Evolutionary conservation across 2,329 filamentous ascomycete species (phyloP).

Genomic region (Beauveria sp.): DNA sequence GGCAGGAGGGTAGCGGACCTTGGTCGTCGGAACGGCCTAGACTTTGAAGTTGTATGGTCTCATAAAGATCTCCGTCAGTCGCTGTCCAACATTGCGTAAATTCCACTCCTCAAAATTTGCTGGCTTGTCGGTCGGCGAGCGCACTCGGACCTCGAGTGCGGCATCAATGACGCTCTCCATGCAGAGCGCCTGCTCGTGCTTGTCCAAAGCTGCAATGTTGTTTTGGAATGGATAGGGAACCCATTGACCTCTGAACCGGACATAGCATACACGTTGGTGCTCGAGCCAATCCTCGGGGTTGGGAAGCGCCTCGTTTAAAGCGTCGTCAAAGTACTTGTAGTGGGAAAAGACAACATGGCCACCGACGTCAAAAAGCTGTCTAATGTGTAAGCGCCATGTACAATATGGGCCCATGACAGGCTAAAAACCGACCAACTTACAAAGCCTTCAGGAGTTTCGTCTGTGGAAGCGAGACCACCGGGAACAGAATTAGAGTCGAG

Average conservation of each 20-base stretch:
- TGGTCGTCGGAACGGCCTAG: conserved; percentile 88
- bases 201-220: conserved; percentile 89
- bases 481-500: conserved; percentile 78
- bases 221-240: conserved; percentile 96
- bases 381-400: background rate
- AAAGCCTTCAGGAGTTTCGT: conserved; percentile 85
- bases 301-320: conserved; percentile 41
- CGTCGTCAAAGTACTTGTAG: conserved; percentile 98
- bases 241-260: conserved; percentile 83
- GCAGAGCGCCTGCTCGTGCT: conserved; percentile 83
- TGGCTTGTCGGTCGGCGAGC: conserved; percentile 74
- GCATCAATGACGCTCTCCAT: conserved; percentile 89
- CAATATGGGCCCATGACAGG: no score
- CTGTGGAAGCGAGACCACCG: conserved; percentile 84
- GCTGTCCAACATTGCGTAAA: conserved; percentile 71
- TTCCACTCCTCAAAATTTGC: conserved; percentile 94
- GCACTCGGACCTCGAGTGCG: conserved; percentile 66
- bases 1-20: conserved; percentile 43
- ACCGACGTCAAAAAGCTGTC: conserved; percentile 84
- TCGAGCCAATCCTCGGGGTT: conserved; percentile 67
- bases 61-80: conserved; percentile 89
- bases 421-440: conserved; percentile 50
- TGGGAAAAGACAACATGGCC: conserved; percentile 94
- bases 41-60: conserved; percentile 96
- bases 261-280: conserved; percentile 91